Evolutionary conservation across 768 basidiomycete genomes (phyloP).

Genomic region (Russula abietina): DNA sequence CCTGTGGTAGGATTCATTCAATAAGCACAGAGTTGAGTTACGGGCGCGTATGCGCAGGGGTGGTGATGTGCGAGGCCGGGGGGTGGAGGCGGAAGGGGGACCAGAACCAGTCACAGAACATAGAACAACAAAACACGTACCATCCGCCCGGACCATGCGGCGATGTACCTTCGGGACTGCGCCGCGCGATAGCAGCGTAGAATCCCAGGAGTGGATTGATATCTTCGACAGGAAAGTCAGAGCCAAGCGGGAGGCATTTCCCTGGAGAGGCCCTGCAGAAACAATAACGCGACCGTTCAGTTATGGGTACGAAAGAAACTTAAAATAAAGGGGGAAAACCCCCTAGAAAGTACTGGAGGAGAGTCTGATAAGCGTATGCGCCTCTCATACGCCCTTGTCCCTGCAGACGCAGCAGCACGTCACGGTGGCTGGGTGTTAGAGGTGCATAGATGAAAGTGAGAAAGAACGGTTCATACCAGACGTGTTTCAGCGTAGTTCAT

Average conservation of each 20-base stretch:
- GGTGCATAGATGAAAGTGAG: not conserved
- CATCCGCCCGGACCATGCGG: slow-evolving; percentile 83
- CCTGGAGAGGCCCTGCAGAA: slow-evolving; percentile 42
- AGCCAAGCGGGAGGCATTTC: slow-evolving; percentile 74
- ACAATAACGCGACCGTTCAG: not conserved
- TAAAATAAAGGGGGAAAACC: not conserved
- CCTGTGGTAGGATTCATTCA: slow-evolving; percentile 41
- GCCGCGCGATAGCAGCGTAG: slow-evolving; percentile 79
- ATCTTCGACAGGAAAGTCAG: slow-evolving; percentile 91
- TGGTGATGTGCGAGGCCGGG: not conserved
- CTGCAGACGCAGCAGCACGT: slow-evolving; percentile 34
- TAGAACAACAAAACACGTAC: slow-evolving; percentile 42
- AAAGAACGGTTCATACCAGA: slow-evolving; percentile 40
- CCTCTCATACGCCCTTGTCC: slow-evolving; percentile 77
- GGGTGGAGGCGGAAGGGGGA: not conserved
- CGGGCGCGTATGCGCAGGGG: too few relatives aligned
- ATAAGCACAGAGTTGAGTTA: not conserved
- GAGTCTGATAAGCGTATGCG: slow-evolving; percentile 86
- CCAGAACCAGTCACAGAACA: too few relatives aligned
- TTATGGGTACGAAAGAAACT: not conserved
- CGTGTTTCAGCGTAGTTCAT: slow-evolving; percentile 90
- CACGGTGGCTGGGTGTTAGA: not conserved
- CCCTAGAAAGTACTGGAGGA: slow-evolving; percentile 57
- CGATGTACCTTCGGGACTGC: slow-evolving; percentile 60
- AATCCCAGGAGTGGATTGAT: slow-evolving; percentile 87